Evolutionary conservation across 345 rosid species (phyloP), one percentile per base, ranked within the genome.

Genomic region (Turnera subulata): DNA sequence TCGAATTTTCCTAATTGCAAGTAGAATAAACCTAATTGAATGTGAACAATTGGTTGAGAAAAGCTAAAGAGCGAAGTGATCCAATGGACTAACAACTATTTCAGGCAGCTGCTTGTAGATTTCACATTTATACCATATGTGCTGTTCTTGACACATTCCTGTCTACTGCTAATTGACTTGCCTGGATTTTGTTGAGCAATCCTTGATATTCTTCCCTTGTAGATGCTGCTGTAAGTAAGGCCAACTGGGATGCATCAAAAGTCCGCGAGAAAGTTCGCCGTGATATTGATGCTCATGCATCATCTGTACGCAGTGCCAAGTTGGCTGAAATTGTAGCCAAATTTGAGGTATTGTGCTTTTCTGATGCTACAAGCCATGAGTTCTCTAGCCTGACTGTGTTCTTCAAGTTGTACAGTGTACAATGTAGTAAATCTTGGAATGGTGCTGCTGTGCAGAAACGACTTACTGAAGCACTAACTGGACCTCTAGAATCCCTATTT

Each of bases 241-340:
- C 85, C 6, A 57, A 74, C 45, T 87, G 95, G 91, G 82, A 77
- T 77, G 73, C 85, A 65, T 77, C 78, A 53, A 87, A 77, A 72
- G 60, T 80, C 48, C 67, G 74, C 22, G 84, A 84, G 50, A 82
- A 84, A 62, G 86, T 84, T 72, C 71, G 18, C 24, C 84, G 77
- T 47, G 86, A 78, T 68, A 75, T 87, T 62, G 82, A 78, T 63
- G 58, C 76, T 37, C 78, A 84, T 42, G 57, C 75, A 56, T 76
- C 73, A 54, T 82, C 79, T 26, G 68, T 74, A 46, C 54, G 67
- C 44, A 68, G 58, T 74, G 76, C 76, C 33, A 84, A 77, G 73
- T 67, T 87, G 32, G 71, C 88, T 52, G 91, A 77, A 72, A 58
- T 82, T 60, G 66, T 65, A 19, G 65, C 68, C 20, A 77, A 63